Percentiles rank a stretch among this genome's conserved stretches.
Evolutionary conservation across 495 filamentous ascomycete species (phyloP).

Genomic region (Neurospora tetraspora): DNA sequence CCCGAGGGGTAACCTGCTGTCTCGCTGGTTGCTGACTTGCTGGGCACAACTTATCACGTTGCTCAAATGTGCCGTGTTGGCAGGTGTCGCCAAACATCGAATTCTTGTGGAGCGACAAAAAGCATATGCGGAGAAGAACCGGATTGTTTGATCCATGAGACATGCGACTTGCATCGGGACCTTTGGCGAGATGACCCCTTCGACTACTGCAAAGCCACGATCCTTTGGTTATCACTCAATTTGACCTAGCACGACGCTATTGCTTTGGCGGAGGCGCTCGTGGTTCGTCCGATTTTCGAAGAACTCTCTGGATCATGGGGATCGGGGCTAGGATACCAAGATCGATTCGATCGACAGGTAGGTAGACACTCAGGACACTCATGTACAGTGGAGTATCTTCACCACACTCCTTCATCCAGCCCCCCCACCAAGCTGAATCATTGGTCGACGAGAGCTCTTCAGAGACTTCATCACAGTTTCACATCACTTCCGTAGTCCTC

Average conservation of each 20-base stretch:
- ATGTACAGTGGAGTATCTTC: not conserved
- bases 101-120: not conserved
- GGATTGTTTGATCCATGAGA: not conserved
- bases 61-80: not conserved
- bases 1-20: not conserved
- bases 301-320: not conserved
- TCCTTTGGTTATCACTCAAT: not conserved
- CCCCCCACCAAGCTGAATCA: not conserved
- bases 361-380: not conserved
- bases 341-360: not conserved
- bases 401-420: not conserved
- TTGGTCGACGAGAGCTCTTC: not conserved
- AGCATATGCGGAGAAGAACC: not conserved
- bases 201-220: not conserved
- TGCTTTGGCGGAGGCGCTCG: not conserved
- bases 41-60: not conserved
- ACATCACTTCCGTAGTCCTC: not conserved
- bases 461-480: not conserved
- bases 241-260: not conserved
- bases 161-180: not conserved
- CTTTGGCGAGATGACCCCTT: not conserved
- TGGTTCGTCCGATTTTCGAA: not conserved
- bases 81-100: not conserved
- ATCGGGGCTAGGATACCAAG: not conserved
- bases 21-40: not conserved